These are phyloP conservation scores for Eucalyptus brandiana DNA, from an alignment of 345 rosid species.

Conservation along the genomic window DNA sequence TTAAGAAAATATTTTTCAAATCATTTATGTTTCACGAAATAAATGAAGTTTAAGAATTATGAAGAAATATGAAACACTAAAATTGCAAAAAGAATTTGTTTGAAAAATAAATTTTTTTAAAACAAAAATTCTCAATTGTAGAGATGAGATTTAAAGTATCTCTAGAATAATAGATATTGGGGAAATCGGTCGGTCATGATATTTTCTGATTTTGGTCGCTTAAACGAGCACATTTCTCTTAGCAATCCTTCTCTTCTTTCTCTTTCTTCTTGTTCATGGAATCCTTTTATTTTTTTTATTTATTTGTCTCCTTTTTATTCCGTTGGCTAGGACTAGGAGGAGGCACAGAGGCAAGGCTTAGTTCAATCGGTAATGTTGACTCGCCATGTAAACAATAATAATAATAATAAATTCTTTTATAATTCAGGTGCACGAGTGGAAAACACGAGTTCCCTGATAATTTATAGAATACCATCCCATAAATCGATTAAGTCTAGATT, in stretches of 20 bases:
- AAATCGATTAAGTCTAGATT: background rate
- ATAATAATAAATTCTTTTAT: no score
- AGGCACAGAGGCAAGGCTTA: background rate
- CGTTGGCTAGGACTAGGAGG: background rate
- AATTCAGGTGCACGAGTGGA: background rate
- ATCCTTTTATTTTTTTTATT: background rate
- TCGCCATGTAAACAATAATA: background rate
- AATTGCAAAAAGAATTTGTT: background rate
- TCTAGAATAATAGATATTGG: background rate
- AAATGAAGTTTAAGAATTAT: background rate
- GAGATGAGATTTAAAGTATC: background rate
- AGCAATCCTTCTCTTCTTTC: background rate
- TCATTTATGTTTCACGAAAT: fast-evolving
- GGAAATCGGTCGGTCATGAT: background rate
- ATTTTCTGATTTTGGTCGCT: background rate
- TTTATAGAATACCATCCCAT: background rate
- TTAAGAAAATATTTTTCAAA: background rate
- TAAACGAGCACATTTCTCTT: background rate
- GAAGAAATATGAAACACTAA: background rate
- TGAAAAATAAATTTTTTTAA: fast-evolving
- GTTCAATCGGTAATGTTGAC: background rate
- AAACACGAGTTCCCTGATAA: background rate
- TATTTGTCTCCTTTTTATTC: background rate
- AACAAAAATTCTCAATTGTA: background rate
- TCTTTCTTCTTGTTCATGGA: background rate